Conservation (phyloP, 345 rosid species). For the Bruguiera gymnorhiza region DNA sequence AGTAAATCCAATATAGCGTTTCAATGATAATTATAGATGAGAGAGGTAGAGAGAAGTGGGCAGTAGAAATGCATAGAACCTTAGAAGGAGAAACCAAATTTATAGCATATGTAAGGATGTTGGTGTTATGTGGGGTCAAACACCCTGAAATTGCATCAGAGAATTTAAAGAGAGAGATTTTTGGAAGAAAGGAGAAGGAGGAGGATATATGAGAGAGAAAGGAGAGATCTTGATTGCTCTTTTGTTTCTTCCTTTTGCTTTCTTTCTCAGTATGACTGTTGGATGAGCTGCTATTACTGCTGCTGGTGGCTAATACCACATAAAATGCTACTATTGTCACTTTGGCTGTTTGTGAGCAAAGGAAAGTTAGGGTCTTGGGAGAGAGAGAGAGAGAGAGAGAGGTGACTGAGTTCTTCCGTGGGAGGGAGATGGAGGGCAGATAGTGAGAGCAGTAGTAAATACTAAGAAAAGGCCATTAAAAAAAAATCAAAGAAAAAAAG, state of each 20-base stretch:
- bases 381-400: slow-evolving; percentile 35
- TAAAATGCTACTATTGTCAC: slow-evolving; percentile 26
- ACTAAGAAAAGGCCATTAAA: background rate
- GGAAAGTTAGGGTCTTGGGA: slow-evolving; percentile 7
- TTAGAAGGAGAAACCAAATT: slow-evolving; percentile 14
- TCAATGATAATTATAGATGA: slow-evolving; percentile 12
- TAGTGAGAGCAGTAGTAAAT: background rate
- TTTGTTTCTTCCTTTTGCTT: background rate
- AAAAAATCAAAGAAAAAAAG: background rate
- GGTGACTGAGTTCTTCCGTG: slow-evolving; percentile 18
- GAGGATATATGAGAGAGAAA: background rate
- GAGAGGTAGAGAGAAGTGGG: background rate
- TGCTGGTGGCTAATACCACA: slow-evolving; percentile 6
- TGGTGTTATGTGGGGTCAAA: slow-evolving; percentile 40
- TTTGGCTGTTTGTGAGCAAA: slow-evolving; percentile 33
- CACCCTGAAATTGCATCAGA: slow-evolving; percentile 34
- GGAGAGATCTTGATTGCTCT: slow-evolving; percentile 33
- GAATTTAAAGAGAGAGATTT: background rate
- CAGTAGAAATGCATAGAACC: background rate
- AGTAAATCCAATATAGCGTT: background rate
- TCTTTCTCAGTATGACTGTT: background rate
- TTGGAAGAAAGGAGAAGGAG: slow-evolving; percentile 7
- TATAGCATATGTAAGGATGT: slow-evolving; percentile 25
- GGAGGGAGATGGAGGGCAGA: background rate
- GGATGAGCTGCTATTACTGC: background rate